Evolutionary conservation across 805 yeast species (phyloP).

Genomic region (Kregervanrija fluxuum): DNA sequence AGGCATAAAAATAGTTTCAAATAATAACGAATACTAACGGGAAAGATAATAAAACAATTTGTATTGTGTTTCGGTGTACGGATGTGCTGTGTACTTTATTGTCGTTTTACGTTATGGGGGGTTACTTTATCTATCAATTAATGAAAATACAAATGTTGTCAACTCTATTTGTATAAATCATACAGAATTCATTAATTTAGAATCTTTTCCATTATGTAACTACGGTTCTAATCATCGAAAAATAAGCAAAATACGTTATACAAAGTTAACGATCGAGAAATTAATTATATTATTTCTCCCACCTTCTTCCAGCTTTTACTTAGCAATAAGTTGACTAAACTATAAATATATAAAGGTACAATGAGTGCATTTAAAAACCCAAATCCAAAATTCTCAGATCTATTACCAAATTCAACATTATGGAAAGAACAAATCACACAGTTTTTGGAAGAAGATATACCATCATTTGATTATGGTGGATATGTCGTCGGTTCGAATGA

Average conservation of each 20-base stretch:
- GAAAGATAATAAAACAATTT: no score
- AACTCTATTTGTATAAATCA: no score
- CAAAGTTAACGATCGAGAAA: not conserved
- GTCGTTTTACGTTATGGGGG: no score
- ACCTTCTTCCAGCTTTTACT: not conserved
- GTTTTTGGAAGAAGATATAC: slow-evolving; percentile 84
- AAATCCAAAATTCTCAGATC: slow-evolving; percentile 34
- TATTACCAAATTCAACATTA: slow-evolving; percentile 66
- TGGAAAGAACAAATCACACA: slow-evolving; percentile 77
- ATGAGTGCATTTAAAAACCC: slow-evolving; percentile 21
- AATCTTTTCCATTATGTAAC: not conserved
- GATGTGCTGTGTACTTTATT: no score
- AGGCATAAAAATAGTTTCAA: no score
- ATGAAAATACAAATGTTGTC: no score
- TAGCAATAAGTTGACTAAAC: not conserved
- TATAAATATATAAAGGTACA: not conserved
- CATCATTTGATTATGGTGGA: slow-evolving; percentile 92
- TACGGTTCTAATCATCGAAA: no score
- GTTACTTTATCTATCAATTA: no score
- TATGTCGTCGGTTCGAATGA: slow-evolving; percentile 78
- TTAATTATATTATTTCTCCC: not conserved
- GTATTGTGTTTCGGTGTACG: no score
- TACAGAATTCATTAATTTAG: no score
- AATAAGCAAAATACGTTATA: no score
- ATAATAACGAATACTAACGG: no score